Base-by-base conservation (phyloP, 2,329 filamentous ascomycete genomes). In the Aspergillus fijiensis region DNA sequence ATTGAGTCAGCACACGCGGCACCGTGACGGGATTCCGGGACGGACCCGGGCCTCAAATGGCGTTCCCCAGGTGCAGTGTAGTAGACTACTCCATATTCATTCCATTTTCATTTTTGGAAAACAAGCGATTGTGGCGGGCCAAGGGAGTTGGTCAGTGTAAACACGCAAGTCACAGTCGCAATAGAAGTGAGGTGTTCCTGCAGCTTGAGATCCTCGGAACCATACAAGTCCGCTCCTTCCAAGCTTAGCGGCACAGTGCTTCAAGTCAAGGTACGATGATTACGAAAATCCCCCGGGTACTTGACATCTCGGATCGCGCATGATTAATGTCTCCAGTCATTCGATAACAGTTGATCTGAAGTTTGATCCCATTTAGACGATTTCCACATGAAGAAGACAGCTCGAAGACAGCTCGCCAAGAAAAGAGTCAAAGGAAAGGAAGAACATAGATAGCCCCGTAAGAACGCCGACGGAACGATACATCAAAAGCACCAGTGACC, bases 391-490 rank as follows among this genome's bases (percentile, higher is more conserved):
- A 62, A 49, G 57, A 56, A 64, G 58, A 59, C 58, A 63, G 47
- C 58, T 63, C 56, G 61, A 58, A 64, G 58, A 59, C 58, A 63
- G 47, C 58, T 63, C 56, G 61, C 63, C 62, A 63, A 61, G 54
- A 50, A 55, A 60, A 58, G 33, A 59, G 2, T 35, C 2, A 16
- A 35, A 35, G 27, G 2, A 49, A 58, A 27, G 19, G 29, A 52
- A 60, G 33, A 58, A 65, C 63, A 61, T 67, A 67, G 50, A 57
- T 45, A 45, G 39, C 39, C 14, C 39, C 39, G 39, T 51, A 51
- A 60, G 52, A 70, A 70, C 68, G 67, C 68, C 68, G 62, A 63
- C 62, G 60, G 58, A 29, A 62, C 60, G 64, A 55, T 29, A 55
- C 42, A 29, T 48, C 29, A 55, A 45, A 35, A 57, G 56, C 61